Conservation (phyloP, 176 grass and related monocot species). For the Musa acuminata region DNA sequence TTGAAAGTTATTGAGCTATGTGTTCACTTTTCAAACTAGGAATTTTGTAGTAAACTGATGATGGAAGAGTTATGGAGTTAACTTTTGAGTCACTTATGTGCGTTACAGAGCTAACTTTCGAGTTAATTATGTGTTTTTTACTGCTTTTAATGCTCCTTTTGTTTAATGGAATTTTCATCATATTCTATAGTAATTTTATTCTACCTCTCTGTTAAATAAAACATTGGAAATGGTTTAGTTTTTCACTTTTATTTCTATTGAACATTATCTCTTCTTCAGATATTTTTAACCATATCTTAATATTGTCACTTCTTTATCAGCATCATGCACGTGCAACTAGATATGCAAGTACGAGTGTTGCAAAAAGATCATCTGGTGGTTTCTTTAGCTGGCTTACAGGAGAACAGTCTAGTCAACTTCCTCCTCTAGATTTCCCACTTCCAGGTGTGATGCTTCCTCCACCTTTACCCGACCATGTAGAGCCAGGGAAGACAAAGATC, state of each 20-base stretch:
- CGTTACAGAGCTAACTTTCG: too few relatives aligned
- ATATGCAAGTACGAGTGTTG: conserved; percentile 55
- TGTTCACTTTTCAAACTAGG: too few relatives aligned
- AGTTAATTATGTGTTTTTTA: too few relatives aligned
- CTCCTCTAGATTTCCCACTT: conserved; percentile 45
- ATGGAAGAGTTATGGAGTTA: too few relatives aligned
- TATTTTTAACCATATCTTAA: background rate
- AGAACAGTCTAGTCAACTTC: conserved; percentile 33
- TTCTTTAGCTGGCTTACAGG: conserved; percentile 58
- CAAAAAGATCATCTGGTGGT: conserved; percentile 39
- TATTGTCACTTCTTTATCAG: background rate
- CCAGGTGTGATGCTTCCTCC: conserved; percentile 31
- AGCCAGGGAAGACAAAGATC: conserved; percentile 47
- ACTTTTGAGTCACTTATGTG: too few relatives aligned
- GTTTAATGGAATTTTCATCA: too few relatives aligned
- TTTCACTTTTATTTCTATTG: background rate
- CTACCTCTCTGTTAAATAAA: background rate
- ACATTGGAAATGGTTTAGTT: background rate
- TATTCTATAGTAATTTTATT: background rate
- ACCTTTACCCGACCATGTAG: conserved; percentile 50
- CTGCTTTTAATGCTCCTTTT: too few relatives aligned
- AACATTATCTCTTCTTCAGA: background rate
- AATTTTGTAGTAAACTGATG: too few relatives aligned
- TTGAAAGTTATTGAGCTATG: too few relatives aligned
- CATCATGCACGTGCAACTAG: conserved; percentile 22